Conservation (phyloP, 495 filamentous ascomycete species). For the Cladorrhinum samala region DNA sequence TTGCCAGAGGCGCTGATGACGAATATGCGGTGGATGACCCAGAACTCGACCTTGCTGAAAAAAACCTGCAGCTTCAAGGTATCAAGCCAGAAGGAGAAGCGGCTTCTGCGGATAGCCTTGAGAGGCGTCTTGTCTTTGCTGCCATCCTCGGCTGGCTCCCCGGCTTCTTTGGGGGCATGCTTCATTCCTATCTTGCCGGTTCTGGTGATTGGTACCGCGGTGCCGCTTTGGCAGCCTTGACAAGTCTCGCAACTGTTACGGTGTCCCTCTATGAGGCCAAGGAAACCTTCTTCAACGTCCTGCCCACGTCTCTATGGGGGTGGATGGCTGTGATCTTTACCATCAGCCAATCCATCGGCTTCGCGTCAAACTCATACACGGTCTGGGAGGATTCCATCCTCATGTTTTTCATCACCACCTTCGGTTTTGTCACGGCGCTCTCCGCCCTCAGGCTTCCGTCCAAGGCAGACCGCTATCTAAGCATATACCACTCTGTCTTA, state of each 20-base stretch:
- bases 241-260: constrained; percentile 56
- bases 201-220: constrained; percentile 36
- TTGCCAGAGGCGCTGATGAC: constrained; percentile 43
- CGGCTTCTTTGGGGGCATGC: constrained; percentile 20
- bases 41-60: constrained; percentile 40
- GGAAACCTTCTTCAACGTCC: constrained; percentile 46
- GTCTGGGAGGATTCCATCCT: constrained; percentile 98
- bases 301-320: constrained; percentile 82
- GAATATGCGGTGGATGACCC: constrained; percentile 36
- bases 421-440: constrained; percentile 66
- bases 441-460: constrained; percentile 65
- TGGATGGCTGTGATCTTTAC: constrained; percentile 79
- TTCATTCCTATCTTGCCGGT: constrained; percentile 24
- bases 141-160: constrained; percentile 29
- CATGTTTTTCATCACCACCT: constrained; percentile 85
- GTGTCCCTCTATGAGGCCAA: constrained; percentile 48
- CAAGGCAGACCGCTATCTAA: constrained; percentile 59
- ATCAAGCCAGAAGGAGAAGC: constrained; percentile 22
- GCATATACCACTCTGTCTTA: constrained; percentile 73
- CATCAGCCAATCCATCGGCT: constrained; percentile 74
- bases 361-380: constrained; percentile 95
- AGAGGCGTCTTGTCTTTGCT: constrained; percentile 30
- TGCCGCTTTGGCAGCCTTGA: constrained; percentile 47
- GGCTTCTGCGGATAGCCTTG: constrained; percentile 26
- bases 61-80: constrained; percentile 34